Conservation (phyloP, 202 grass and related monocot genomes). For the Musa balbisiana region DNA sequence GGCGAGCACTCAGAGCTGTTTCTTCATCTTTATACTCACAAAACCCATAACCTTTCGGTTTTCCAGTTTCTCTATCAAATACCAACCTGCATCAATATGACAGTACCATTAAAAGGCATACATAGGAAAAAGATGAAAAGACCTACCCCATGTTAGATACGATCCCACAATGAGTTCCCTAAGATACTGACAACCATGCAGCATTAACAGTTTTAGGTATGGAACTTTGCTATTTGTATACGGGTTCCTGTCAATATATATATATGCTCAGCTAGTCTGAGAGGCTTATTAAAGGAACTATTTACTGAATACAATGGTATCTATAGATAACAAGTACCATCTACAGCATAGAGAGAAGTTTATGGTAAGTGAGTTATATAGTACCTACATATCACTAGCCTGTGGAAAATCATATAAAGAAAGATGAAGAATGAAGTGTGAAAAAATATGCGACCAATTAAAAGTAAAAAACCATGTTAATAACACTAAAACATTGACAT, state of each 20-base stretch:
- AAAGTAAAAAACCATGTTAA: not conserved
- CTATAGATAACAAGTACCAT: too few species aligned
- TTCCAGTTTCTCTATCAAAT: conserved; percentile 93
- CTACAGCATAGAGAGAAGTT: too few species aligned
- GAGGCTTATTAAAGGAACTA: too few species aligned
- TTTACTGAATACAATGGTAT: too few species aligned
- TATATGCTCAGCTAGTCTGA: too few species aligned
- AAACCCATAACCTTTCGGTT: conserved; percentile 97
- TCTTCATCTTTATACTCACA: conserved; percentile 99
- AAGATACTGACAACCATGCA: too few species aligned
- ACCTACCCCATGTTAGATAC: too few species aligned
- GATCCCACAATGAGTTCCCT: too few species aligned
- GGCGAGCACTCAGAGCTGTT: conserved; percentile 89
- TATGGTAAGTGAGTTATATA: not conserved
- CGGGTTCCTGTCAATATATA: too few species aligned
- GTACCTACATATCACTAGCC: not conserved
- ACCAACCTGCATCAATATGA: conserved; percentile 59
- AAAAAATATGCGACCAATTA: not conserved
- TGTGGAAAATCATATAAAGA: not conserved
- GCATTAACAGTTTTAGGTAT: too few species aligned
- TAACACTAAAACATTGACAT: not conserved
- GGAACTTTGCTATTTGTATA: too few species aligned
- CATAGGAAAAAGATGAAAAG: too few species aligned
- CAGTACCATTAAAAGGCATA: not conserved
- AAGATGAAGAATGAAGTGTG: not conserved